phyloP scores from a whole-genome alignment of 495 filamentous ascomycete genomes.

The Penicillium ucsense region DNA sequence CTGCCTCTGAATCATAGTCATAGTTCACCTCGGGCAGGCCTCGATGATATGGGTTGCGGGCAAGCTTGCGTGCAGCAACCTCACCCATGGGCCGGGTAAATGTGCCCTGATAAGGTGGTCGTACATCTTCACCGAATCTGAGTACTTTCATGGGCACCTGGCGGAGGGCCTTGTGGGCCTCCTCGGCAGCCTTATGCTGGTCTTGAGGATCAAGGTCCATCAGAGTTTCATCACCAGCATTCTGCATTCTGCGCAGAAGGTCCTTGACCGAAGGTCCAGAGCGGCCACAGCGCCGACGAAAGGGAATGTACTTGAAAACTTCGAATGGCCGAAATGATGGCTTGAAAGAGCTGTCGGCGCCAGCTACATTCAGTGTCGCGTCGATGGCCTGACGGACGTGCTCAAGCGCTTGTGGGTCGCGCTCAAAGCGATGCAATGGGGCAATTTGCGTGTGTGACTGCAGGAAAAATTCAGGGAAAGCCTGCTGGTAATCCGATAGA shows the following conservation, averaged over 20 bases:
- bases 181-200: slow-evolving; percentile 8
- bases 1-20: slow-evolving; percentile 93
- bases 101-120: slow-evolving; percentile 85
- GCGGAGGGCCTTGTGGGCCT: slow-evolving; percentile 46
- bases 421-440: slow-evolving; percentile 37
- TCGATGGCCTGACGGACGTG: slow-evolving; percentile 40
- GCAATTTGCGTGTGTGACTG: slow-evolving; percentile 58
- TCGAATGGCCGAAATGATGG: slow-evolving; percentile 42
- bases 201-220: slow-evolving; percentile 8
- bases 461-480: slow-evolving; percentile 71
- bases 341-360: slow-evolving; percentile 11
- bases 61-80: slow-evolving; percentile 44
- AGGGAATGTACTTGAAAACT: slow-evolving; percentile 49
- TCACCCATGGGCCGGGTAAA: slow-evolving; percentile 49
- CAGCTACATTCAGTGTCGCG: slow-evolving; percentile 20
- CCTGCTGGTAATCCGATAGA: slow-evolving; percentile 55
- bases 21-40: slow-evolving; percentile 66
- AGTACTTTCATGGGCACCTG: slow-evolving; percentile 66
- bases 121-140: slow-evolving; percentile 75
- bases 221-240: slow-evolving; percentile 10
- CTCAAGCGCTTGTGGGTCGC: slow-evolving; percentile 45
- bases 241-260: slow-evolving; percentile 51
- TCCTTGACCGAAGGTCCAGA: slow-evolving; percentile 48
- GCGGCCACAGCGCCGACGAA: slow-evolving; percentile 42
- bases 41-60: slow-evolving; percentile 59